These are phyloP conservation scores for Entomortierella beljakovae DNA, from an alignment of 192 early-diverging fungal species.

Conservation along the genomic window DNA sequence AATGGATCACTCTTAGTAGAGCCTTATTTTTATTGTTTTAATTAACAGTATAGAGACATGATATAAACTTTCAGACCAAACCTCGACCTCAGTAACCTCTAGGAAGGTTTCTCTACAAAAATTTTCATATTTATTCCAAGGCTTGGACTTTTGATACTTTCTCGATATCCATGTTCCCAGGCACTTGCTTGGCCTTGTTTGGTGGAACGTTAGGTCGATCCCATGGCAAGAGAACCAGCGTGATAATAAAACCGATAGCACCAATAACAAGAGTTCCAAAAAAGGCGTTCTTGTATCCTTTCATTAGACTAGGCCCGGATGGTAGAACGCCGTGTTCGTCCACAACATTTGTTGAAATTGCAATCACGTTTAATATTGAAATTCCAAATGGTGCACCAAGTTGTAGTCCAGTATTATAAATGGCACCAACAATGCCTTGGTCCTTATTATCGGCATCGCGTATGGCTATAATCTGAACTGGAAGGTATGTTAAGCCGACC, in stretches of 20 bases:
- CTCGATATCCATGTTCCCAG: constrained; percentile 8
- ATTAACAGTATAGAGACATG: too few relatives aligned
- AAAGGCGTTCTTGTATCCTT: constrained; percentile 42
- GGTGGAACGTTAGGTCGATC: constrained; percentile 5
- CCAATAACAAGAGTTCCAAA: constrained; percentile 35
- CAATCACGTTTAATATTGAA: constrained; percentile 42
- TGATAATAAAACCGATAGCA: constrained; percentile 20
- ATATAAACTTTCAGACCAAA: too few relatives aligned
- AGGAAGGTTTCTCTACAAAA: too few relatives aligned
- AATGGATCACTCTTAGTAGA: too few relatives aligned
- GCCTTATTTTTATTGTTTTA: too few relatives aligned
- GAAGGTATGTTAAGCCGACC: constrained; percentile 23
- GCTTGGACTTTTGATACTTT: background rate
- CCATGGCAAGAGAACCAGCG: constrained; percentile 14
- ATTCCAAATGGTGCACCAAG: constrained; percentile 52
- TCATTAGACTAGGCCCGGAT: constrained; percentile 27
- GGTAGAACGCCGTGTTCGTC: background rate
- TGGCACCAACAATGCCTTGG: constrained; percentile 45
- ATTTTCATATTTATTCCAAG: background rate
- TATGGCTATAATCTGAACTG: constrained; percentile 43
- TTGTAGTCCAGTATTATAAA: constrained; percentile 53
- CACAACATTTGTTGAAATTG: constrained; percentile 44
- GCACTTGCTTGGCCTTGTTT: background rate
- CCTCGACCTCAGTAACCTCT: too few relatives aligned
- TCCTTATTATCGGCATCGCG: constrained; percentile 46